A percentile compares a stretch with the other conserved stretches of the same genome.
These are phyloP conservation scores for Hemerocallis citrina DNA, from an alignment of 106 monocot species.

Conservation along the genomic window DNA sequence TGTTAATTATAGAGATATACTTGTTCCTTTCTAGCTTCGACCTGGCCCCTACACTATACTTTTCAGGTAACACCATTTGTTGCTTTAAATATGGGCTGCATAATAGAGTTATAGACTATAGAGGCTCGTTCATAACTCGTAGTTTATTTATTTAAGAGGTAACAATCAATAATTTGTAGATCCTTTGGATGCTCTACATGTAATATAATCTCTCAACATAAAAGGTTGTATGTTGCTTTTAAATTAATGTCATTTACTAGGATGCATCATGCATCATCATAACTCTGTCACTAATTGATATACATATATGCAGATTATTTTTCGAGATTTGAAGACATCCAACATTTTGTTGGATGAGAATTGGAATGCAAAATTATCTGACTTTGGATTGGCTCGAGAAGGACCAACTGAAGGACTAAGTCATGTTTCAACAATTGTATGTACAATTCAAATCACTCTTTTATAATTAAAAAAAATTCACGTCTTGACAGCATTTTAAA, in stretches of 20 bases:
- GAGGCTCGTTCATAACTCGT: too few relatives aligned
- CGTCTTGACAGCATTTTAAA: background rate
- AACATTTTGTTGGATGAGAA: conserved; percentile 68
- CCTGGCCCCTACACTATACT: too few relatives aligned
- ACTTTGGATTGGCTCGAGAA: conserved; percentile 66
- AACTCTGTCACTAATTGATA: background rate
- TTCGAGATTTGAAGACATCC: conserved; percentile 73
- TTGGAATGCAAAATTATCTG: conserved; percentile 77
- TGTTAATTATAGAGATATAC: too few relatives aligned
- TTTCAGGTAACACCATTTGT: too few relatives aligned
- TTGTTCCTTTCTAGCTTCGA: too few relatives aligned
- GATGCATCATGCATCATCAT: background rate
- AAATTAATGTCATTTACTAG: background rate
- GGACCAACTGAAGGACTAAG: conserved; percentile 52
- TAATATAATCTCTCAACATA: too few relatives aligned
- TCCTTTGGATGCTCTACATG: too few relatives aligned
- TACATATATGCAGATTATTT: conserved; percentile 42
- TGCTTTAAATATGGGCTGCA: too few relatives aligned
- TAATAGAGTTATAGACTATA: too few relatives aligned
- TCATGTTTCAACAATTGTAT: conserved; percentile 73
- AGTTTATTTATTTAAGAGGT: too few relatives aligned
- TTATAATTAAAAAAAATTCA: too few relatives aligned
- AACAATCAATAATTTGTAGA: too few relatives aligned
- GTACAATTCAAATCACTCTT: conserved; percentile 6
- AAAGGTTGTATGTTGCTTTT: background rate